Conservation (phyloP, 805 yeast species). For the Wickerhamomyces subpelliculosus region DNA sequence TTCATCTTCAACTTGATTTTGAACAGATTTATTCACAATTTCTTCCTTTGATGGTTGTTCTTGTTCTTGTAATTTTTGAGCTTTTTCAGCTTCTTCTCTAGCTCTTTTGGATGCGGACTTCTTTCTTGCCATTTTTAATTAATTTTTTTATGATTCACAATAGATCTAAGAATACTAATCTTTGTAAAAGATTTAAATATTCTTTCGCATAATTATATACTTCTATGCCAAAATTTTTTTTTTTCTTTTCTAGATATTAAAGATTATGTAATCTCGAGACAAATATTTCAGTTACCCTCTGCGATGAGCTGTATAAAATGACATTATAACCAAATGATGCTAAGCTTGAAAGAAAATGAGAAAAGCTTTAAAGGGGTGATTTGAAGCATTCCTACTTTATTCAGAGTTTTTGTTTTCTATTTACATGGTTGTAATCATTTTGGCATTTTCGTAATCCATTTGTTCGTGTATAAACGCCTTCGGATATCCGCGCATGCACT, state of each 20-base stretch:
- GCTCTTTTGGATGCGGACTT: slow-evolving; percentile 78
- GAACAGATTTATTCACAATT: slow-evolving; percentile 12
- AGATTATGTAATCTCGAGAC: not conserved
- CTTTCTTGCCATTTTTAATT: slow-evolving; percentile 68
- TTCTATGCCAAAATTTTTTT: not conserved
- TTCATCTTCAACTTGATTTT: slow-evolving; percentile 24
- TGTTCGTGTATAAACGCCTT: too few relatives aligned
- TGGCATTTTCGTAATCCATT: too few relatives aligned
- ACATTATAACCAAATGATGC: slow-evolving; percentile 2
- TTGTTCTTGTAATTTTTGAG: slow-evolving; percentile 18
- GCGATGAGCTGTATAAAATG: not conserved
- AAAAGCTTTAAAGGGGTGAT: too few relatives aligned
- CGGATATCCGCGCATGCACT: too few relatives aligned
- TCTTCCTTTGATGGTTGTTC: slow-evolving; percentile 13
- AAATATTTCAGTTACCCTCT: not conserved
- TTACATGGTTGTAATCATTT: too few relatives aligned
- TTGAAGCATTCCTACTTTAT: too few relatives aligned
- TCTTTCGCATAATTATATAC: not conserved
- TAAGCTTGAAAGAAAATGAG: slow-evolving; percentile 3
- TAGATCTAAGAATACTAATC: not conserved
- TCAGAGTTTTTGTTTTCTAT: too few relatives aligned
- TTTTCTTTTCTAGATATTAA: not conserved
- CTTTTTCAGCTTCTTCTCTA: slow-evolving; percentile 22
- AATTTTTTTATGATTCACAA: not conserved
- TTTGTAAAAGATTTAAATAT: not conserved